A percentile compares a stretch with the other conserved stretches of the same genome.
These are phyloP conservation scores for Postia placenta DNA, from an alignment of 768 basidiomycete genomes.

Conservation along the genomic window DNA sequence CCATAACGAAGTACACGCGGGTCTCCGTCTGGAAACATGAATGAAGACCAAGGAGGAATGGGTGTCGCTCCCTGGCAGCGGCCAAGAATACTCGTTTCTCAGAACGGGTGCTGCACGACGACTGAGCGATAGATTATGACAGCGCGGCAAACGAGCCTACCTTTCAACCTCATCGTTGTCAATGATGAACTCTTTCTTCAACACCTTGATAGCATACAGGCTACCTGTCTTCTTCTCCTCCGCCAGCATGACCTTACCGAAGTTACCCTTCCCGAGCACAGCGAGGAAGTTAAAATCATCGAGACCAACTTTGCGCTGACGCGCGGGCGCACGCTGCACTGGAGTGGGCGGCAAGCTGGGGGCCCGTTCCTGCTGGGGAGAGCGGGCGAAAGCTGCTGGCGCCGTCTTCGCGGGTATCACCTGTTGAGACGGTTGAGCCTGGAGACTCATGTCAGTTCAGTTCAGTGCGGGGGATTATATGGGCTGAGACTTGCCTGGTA, in stretches of 20 bases:
- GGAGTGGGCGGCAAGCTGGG: conserved; percentile 25
- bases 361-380: conserved; percentile 20
- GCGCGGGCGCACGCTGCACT: conserved; percentile 30
- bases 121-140: not conserved
- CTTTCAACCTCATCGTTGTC: conserved; percentile 99
- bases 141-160: conserved; percentile 31
- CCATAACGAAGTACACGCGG: conserved; percentile 99
- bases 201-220: conserved; percentile 98
- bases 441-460: conserved; percentile 5
- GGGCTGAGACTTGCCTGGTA: conserved; percentile 29
- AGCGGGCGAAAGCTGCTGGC: conserved; percentile 7
- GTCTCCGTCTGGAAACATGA: conserved; percentile 99
- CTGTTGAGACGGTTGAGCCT: conserved; percentile 26
- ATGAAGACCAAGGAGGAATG: conserved; percentile 93
- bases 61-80: conserved; percentile 95
- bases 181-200: conserved; percentile 99
- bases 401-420: conserved; percentile 15
- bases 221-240: conserved; percentile 92
- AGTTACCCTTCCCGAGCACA: conserved; percentile 98
- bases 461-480: conserved; percentile 7
- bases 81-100: conserved; percentile 98
- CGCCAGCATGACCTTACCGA: conserved; percentile 99
- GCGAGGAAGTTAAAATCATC: conserved; percentile 99
- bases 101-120: conserved; percentile 77
- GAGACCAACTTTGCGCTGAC: conserved; percentile 85